Conservation (phyloP, 306 rosid genomes). For the Lathyrus aphaca region DNA sequence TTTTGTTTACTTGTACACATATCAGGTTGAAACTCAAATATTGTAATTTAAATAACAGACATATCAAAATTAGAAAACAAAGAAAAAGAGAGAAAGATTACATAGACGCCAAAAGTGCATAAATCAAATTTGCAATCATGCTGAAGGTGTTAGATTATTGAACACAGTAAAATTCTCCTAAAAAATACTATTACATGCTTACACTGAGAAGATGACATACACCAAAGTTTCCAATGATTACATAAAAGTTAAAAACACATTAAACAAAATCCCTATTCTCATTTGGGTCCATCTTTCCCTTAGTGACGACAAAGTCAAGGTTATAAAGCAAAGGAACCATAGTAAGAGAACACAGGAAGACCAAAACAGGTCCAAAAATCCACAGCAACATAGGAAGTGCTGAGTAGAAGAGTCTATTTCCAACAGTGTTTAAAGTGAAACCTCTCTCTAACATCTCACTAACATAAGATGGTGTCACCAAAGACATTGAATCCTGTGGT, state of each 20-base stretch:
- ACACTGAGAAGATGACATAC: background rate
- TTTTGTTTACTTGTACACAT: too few relatives aligned
- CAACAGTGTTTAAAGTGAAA: slow-evolving; percentile 68
- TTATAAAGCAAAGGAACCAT: slow-evolving; percentile 87
- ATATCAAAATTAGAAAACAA: too few relatives aligned
- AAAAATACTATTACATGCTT: background rate
- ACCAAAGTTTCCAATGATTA: background rate
- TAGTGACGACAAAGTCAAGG: slow-evolving; percentile 64
- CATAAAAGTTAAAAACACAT: background rate
- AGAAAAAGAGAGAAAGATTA: too few relatives aligned
- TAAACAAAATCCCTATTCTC: slow-evolving; percentile 41
- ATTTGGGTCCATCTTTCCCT: slow-evolving; percentile 35
- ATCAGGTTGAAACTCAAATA: too few relatives aligned
- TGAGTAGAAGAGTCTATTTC: slow-evolving; percentile 79
- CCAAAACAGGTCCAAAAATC: slow-evolving; percentile 94
- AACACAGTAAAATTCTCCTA: background rate
- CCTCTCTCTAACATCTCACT: slow-evolving; percentile 75
- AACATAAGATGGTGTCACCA: slow-evolving; percentile 64
- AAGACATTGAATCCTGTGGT: slow-evolving; percentile 58
- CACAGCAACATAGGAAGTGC: slow-evolving; percentile 85
- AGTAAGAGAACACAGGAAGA: slow-evolving; percentile 65
- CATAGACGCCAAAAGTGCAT: too few relatives aligned
- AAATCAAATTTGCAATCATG: too few relatives aligned
- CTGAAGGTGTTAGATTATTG: background rate
- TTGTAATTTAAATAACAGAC: too few relatives aligned